Base-by-base conservation (phyloP, 495 filamentous ascomycete genomes). In the Daldinia caldariorum region DNA sequence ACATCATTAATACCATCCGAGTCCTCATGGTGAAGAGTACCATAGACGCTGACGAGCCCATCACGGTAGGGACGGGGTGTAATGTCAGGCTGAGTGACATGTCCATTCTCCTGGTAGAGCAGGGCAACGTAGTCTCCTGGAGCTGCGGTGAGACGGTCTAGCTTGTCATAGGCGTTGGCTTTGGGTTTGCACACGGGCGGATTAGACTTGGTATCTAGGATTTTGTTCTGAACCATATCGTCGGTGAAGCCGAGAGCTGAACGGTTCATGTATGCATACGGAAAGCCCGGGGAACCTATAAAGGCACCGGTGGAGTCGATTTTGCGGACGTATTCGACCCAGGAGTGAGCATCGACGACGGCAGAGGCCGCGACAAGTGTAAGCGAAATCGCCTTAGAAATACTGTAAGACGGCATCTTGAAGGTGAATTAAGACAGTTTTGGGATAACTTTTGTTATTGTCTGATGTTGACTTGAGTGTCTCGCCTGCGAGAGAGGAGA, bases 61-160 rank as follows among this genome's bases (percentile, higher is more conserved):
- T 88, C 86, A 43, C 90, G 89, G 63, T 82, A 55, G 0, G 91
- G 92, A 75, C 93, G 92, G 0, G 74, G 75, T 26, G 87, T 85
- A 50, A 84, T 84, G 31, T 83, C 74, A 6, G 90, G 87, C 0
- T 89, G 80, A 1, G 89, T 91, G 61, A 95, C 91, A 78, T 97
- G 94, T 14, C 94, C 94, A 73, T 97, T 97, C 70, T 97, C 94
- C 55, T 87, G 83, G 78, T 92, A 95, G 18, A 85, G 83, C 58
- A 97, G 78, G 20, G 94, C 91, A 57, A 96, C 83, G 43, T 85
- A 85, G 63, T 87, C 85, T 35, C 92, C 91, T 7, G 91, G 83
- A 20, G 84, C 81, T 22, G 90, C 92, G 62, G 88, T 76, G 12
- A 96, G 85, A 68, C 87, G 85, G 2, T 89, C 88, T 63, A 83